A percentile compares a stretch with the other conserved stretches of the same genome.
Conservation (phyloP, 768 basidiomycete species). For the Sporobolomyces pararoseus region DNA sequence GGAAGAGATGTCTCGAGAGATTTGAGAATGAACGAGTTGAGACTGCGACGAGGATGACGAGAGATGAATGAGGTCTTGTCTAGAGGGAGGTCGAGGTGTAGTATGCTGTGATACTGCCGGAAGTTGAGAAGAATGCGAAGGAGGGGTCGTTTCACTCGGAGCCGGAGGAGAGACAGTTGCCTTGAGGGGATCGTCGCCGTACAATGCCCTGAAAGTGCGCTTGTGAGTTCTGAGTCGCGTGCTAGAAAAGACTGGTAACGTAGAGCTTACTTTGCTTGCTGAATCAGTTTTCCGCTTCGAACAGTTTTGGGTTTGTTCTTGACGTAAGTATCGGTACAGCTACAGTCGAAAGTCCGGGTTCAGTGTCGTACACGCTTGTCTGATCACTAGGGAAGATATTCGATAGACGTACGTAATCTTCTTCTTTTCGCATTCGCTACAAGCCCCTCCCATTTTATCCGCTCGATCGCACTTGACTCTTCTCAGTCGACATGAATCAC, state of each 20-base stretch:
- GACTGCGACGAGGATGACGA: not conserved
- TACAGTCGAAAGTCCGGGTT: too few species aligned
- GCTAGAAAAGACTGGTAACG: not conserved
- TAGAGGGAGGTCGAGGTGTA: not conserved
- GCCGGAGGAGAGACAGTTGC: too few species aligned
- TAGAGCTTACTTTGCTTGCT: slow-evolving; percentile 26
- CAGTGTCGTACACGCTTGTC: too few species aligned
- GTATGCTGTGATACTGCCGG: not conserved
- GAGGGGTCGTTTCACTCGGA: not conserved
- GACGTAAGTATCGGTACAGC: slow-evolving; percentile 35
- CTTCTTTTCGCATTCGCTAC: slow-evolving; percentile 35
- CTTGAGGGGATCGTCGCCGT: slow-evolving; percentile 10
- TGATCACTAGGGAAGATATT: too few species aligned
- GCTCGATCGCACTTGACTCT: slow-evolving; percentile 32
- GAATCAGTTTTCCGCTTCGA: slow-evolving; percentile 30
- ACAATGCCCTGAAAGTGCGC: not conserved
- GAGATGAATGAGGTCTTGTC: not conserved
- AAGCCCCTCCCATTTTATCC: slow-evolving; percentile 12
- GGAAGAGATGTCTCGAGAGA: slow-evolving; percentile 12
- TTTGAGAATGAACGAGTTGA: not conserved
- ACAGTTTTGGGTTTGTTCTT: slow-evolving; percentile 34
- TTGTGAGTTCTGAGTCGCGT: too few species aligned
- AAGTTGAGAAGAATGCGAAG: not conserved
- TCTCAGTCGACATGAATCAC: slow-evolving; percentile 24
- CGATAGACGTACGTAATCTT: slow-evolving; percentile 19